A percentile compares a stretch with the other conserved stretches of the same genome.
These are phyloP conservation scores for Myriosclerotinia duriaeana DNA, from an alignment of 2,329 filamentous ascomycete genomes.

Conservation along the genomic window DNA sequence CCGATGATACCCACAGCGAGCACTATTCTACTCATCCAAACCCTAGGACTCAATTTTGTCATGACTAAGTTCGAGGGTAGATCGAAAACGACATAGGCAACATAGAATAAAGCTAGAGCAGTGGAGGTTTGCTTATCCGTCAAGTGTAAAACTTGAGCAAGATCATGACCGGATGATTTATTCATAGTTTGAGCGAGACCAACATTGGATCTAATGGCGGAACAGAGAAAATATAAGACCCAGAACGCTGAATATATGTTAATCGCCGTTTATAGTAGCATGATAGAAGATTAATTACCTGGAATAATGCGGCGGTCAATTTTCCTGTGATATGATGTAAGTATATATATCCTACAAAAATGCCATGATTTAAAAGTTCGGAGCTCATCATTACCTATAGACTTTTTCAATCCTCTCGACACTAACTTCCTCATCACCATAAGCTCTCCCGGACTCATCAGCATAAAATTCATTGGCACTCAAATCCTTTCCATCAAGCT, in stretches of 20 bases:
- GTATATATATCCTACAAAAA: neutral
- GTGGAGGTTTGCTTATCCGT: slow-evolving; percentile 77
- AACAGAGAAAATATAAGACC: slow-evolving; percentile 88
- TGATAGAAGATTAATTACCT: slow-evolving; percentile 35
- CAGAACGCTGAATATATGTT: slow-evolving; percentile 65
- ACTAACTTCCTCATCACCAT: slow-evolving; percentile 32
- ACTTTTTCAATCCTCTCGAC: slow-evolving; percentile 41
- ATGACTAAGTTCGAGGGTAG: slow-evolving; percentile 86
- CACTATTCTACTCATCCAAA: slow-evolving; percentile 92
- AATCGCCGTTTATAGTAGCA: neutral
- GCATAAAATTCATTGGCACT: slow-evolving; percentile 14
- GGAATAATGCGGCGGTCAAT: slow-evolving; percentile 59
- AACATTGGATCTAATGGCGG: slow-evolving; percentile 87
- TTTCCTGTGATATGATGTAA: slow-evolving; percentile 42
- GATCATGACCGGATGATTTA: slow-evolving; percentile 64
- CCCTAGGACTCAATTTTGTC: slow-evolving; percentile 77
- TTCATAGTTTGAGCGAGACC: slow-evolving; percentile 97
- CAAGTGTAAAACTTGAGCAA: slow-evolving; percentile 68
- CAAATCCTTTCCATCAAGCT: slow-evolving; percentile 19
- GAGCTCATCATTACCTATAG: slow-evolving; percentile 39
- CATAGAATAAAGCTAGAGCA: slow-evolving; percentile 84
- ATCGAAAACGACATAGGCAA: slow-evolving; percentile 88
- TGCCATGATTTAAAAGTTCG: slow-evolving; percentile 5
- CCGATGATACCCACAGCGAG: slow-evolving; percentile 84
- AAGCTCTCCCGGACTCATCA: slow-evolving; percentile 24